Conservation (phyloP, 106 monocot genomes). For the Phalaenopsis aphrodite region DNA sequence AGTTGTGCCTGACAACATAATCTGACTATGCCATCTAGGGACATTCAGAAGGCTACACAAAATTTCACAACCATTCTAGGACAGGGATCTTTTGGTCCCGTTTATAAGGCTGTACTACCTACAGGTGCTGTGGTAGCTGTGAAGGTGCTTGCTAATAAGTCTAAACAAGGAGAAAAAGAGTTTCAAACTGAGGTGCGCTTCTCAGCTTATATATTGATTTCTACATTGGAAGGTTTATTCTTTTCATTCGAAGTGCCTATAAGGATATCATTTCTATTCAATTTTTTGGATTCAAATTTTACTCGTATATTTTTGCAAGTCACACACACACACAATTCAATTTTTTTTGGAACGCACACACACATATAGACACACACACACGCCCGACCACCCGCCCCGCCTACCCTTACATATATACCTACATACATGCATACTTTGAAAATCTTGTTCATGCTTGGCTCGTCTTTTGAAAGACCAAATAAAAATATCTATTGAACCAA, state of each 20-base stretch:
- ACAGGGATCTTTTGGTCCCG: slow-evolving; percentile 89
- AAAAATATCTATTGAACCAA: background rate
- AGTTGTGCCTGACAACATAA: background rate
- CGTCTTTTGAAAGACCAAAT: background rate
- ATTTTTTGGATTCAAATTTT: background rate
- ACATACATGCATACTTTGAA: background rate
- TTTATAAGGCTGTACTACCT: slow-evolving; percentile 83
- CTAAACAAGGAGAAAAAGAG: slow-evolving; percentile 90
- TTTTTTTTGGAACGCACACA: background rate
- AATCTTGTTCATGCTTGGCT: background rate
- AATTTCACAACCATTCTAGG: slow-evolving; percentile 91
- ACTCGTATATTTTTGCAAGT: background rate
- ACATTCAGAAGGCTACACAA: slow-evolving; percentile 80
- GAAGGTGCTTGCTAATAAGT: slow-evolving; percentile 79
- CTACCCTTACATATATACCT: too few species aligned
- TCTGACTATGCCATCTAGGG: slow-evolving; percentile 30
- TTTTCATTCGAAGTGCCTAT: background rate
- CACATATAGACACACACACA: too few species aligned
- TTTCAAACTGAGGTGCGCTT: slow-evolving; percentile 81
- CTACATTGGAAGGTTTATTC: background rate
- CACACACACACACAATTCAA: background rate
- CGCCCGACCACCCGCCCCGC: too few species aligned
- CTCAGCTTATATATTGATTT: background rate
- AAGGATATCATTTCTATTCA: background rate
- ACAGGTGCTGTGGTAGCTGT: slow-evolving; percentile 70